Evolutionary conservation across 495 filamentous ascomycete species (phyloP), one percentile per base, ranked within the genome.

Genomic region (Penicillium parvum): DNA sequence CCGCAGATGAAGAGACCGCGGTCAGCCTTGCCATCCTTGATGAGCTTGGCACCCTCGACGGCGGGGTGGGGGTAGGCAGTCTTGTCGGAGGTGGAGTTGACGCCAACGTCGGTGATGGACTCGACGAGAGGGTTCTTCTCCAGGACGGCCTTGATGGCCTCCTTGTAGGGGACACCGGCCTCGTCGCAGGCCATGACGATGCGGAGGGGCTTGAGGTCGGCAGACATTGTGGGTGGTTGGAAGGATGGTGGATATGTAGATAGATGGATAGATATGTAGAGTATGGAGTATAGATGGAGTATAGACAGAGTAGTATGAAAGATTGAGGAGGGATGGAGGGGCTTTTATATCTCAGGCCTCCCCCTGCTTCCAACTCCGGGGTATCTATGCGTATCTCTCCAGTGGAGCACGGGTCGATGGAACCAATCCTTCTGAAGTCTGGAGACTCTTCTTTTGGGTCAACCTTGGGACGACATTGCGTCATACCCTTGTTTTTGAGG

Each of bases 1-100:
- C 88, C 87, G 68, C 88, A 94, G 71, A 94, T 88, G 54, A 91
- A 76, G 30, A 94, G 74, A 2, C 86, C 88, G 23, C 88, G 81
- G 63, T 94, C 88, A 14, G 74, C 80, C 61, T 74, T 67, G 54
- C 87, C 86, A 19, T 74, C 70, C 16, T 70, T 73, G 46, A 90
- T 81, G 15, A 85, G 75, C 55, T 82, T 68, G 37, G 75, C 82
- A 8, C 84, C 85, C 36, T 74, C 75, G 22, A 86, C 84, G 36
- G 87, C 87, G 39, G 85, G 75, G 69, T 88, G 84, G 3, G 88
- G 86, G 61, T 94, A 94, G 28, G 86, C 84, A 7, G 85, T 91
- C 61, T 87, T 88, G 75, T 91, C 86, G 35, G 71, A 63, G 30
- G 73, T 50, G 19, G 74, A 71, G 53, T 78, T 71, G 45, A 88